Percentiles rank a stretch among this genome's conserved stretches.
phyloP scores from a whole-genome alignment of 495 filamentous ascomycete species.

The Talaromyces thailandensis region DNA sequence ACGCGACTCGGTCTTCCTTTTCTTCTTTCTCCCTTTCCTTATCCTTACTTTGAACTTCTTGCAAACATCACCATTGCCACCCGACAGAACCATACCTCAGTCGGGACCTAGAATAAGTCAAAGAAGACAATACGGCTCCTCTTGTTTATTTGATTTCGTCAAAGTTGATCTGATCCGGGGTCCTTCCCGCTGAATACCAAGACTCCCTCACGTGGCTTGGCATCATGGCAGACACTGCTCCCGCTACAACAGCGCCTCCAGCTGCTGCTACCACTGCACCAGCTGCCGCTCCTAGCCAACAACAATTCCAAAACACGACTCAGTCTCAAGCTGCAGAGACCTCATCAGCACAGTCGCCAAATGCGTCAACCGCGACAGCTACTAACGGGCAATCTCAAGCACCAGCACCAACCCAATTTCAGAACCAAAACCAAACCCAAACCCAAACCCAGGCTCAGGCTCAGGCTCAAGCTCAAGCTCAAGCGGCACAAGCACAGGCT shows the following conservation, averaged over 20 bases:
- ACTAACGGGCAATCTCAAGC: not conserved
- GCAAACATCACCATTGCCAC: not conserved
- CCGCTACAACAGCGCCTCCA: constrained; percentile 2
- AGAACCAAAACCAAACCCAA: constrained; percentile 1
- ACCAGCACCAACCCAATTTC: not conserved
- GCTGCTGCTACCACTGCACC: constrained; percentile 15
- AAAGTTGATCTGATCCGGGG: not conserved
- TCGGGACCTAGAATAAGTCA: not conserved
- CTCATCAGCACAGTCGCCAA: not conserved
- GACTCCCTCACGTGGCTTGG: constrained; percentile 7
- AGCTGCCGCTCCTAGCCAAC: constrained; percentile 16
- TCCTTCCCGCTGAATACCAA: constrained; percentile 8
- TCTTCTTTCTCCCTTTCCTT: constrained; percentile 1
- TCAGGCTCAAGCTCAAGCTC: constrained; percentile 12
- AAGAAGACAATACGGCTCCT: not conserved
- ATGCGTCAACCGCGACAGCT: not conserved
- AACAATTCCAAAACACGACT: not conserved
- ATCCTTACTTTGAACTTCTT: not conserved
- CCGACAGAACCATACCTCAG: not conserved
- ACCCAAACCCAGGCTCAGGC: constrained; percentile 12
- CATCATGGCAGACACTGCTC: constrained; percentile 1
- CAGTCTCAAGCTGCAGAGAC: not conserved
- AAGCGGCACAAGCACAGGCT: constrained; percentile 11
- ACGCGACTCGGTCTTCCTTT: not conserved
- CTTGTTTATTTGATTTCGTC: not conserved